Percentiles rank a stretch among this genome's conserved stretches.
Conservation (phyloP, 345 rosid genomes). For the Corymbia maculata region DNA sequence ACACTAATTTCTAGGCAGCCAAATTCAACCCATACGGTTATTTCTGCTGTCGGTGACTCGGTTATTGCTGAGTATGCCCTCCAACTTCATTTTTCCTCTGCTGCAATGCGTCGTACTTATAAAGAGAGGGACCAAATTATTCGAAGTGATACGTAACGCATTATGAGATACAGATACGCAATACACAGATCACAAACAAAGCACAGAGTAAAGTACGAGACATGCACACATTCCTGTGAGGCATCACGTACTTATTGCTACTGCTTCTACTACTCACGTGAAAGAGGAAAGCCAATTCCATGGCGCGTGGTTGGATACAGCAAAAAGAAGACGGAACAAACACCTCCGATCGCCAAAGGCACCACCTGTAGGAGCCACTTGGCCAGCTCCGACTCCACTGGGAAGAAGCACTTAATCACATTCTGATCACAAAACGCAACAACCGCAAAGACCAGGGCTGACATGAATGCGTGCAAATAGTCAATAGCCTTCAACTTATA, state of each 20-base stretch:
- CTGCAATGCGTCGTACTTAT: not conserved
- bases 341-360: not conserved
- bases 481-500: slow-evolving; percentile 37
- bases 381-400: not conserved
- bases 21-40: not conserved
- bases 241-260: not conserved
- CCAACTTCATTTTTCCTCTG: not conserved
- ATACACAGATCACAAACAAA: not conserved
- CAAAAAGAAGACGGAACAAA: not conserved
- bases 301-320: not conserved
- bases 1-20: not conserved
- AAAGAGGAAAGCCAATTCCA: not conserved
- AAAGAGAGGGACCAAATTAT: not conserved
- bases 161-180: not conserved
- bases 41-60: not conserved
- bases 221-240: not conserved
- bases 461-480: slow-evolving; percentile 44
- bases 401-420: not conserved
- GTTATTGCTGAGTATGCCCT: not conserved
- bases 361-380: not conserved
- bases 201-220: not conserved
- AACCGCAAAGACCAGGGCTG: slow-evolving; percentile 32
- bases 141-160: not conserved
- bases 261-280: not conserved
- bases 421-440: slow-evolving; percentile 11